A percentile compares a stretch with the other conserved stretches of the same genome.
phyloP scores from a whole-genome alignment of 352 stramenopile species.

The Halophytophthora polymorphica region DNA sequence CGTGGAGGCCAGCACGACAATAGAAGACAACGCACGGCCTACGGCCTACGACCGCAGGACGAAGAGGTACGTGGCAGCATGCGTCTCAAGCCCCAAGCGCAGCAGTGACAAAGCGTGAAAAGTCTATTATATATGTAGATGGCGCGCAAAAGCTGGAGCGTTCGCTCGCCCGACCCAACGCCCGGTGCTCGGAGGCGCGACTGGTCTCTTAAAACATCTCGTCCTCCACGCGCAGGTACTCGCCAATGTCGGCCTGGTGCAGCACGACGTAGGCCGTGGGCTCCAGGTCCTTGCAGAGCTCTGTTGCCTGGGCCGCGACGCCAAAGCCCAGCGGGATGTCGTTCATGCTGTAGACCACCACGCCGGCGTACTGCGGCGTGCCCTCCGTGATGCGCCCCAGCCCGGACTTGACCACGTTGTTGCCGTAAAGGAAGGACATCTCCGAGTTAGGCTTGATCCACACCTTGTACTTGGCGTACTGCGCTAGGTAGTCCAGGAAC shows the following conservation, averaged over 20 bases:
- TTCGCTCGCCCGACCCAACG: conserved; percentile 4
- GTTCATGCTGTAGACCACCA: conserved; percentile 98
- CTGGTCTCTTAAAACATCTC: conserved; percentile 91
- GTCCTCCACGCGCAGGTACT: conserved; percentile 98
- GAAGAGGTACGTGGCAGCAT: conserved; percentile 6
- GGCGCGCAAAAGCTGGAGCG: conserved; percentile 12
- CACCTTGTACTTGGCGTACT: conserved; percentile 99
- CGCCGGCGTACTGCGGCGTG: conserved; percentile 97
- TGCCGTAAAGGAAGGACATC: conserved; percentile 99
- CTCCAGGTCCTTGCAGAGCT: conserved; percentile 95
- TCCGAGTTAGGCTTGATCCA: conserved; percentile 99
- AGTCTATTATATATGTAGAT: conserved; percentile 61
- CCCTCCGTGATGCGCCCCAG: conserved; percentile 97
- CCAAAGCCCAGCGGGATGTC: conserved; percentile 98
- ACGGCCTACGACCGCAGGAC: too few relatives aligned
- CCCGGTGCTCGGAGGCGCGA: conserved; percentile 1
- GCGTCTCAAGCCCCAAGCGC: conserved; percentile 7
- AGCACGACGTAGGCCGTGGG: conserved; percentile 97
- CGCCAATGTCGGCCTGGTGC: conserved; percentile 98
- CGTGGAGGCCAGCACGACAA: neutral
- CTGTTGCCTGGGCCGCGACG: conserved; percentile 94
- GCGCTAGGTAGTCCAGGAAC: conserved; percentile 96
- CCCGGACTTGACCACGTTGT: conserved; percentile 98
- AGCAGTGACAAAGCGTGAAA: conserved; percentile 28
- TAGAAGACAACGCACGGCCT: conserved; percentile 25